Base-by-base conservation (phyloP, 257 asterid genomes). In the Hygrophila difformis region DNA sequence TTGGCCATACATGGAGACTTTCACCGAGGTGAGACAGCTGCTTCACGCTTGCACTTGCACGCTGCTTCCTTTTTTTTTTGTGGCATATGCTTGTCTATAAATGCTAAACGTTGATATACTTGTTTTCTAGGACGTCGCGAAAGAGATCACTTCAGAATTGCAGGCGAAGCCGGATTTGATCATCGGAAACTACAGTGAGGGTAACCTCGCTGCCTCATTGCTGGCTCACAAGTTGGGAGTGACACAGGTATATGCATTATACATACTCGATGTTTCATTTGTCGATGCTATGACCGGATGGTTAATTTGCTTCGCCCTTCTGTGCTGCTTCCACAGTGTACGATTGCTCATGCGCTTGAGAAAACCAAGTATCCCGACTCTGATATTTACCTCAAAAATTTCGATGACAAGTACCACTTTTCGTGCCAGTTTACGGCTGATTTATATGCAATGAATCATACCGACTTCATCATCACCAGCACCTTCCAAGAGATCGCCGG, bases 401-500 rank as follows among this genome's bases (percentile, higher is more conserved):
- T 64, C 33, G 94, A 82, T 13, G 94, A 79, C 19, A 82, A 82
- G 70, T 82, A 82, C 55, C 94, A 79, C 59, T 82, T 79, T 71
- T 79, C 94, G 1, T 67, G 84, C 60, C 94, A 82, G 61, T 82
- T 82, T 52, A 82, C 92, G 0, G 92, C 87, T 1, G 94, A 82
- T 69, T 82, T 82, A 7, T 79, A 74, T 33, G 94, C 94, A 6
- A 82, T 82, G 94, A 79, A 82, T 56, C 94, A 82, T 44, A 82
- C 94, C 0, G 94, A 82, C 61, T 79, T 82, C 78, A 82, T 82
- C 60, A 82, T 82, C 71, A 79, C 94, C 9, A 82, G 94, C 69
- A 82, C 91, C 2, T 82, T 82, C 74, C 94, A 78, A 47, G 94
- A 82, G 55, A 82, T 79, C 21, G 94, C 94, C 1, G 94, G 91